These are phyloP conservation scores for Taxawa tesnikishii DNA, from an alignment of 2,329 filamentous ascomycete species.

Conservation along the genomic window DNA sequence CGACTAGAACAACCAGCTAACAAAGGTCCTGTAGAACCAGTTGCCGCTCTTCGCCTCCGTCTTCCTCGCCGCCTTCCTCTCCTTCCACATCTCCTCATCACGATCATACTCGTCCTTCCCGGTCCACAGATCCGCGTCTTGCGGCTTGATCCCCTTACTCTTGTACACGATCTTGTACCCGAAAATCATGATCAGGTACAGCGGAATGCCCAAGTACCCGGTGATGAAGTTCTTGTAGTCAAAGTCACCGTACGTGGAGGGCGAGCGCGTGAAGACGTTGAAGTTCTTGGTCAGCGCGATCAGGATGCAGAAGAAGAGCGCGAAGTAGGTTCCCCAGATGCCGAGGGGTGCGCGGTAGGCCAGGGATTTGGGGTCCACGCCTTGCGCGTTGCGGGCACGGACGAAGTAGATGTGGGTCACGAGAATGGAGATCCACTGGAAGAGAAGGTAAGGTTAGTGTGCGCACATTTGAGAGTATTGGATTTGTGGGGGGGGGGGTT, in stretches of 20 bases:
- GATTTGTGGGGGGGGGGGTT: no score
- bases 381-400: constrained; percentile 31
- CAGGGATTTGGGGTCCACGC: constrained; percentile 28
- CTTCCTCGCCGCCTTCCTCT: constrained; percentile 32
- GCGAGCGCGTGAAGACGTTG: constrained; percentile 48
- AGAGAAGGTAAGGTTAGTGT: no score
- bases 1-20: constrained; percentile 50
- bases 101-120: constrained; percentile 63
- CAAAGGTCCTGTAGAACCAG: constrained; percentile 47
- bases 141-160: constrained; percentile 42
- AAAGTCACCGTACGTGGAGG: constrained; percentile 41
- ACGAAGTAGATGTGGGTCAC: constrained; percentile 38
- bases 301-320: constrained; percentile 57
- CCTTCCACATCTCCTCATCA: constrained; percentile 59
- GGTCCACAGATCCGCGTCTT: constrained; percentile 55
- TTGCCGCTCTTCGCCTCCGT: constrained; percentile 19
- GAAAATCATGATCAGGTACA: constrained; percentile 58
- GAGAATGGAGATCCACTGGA: constrained; percentile 39
- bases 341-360: constrained; percentile 57
- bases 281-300: constrained; percentile 78
- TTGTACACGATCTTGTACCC: constrained; percentile 51
- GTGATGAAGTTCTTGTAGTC: constrained; percentile 69
- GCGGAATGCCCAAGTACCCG: constrained; percentile 63
- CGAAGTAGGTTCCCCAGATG: constrained; percentile 53
- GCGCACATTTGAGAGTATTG: no score